Evolutionary conservation across 805 yeast genomes (phyloP), one percentile per base, ranked within the genome.

Genomic region (Saturnispora dispora): DNA sequence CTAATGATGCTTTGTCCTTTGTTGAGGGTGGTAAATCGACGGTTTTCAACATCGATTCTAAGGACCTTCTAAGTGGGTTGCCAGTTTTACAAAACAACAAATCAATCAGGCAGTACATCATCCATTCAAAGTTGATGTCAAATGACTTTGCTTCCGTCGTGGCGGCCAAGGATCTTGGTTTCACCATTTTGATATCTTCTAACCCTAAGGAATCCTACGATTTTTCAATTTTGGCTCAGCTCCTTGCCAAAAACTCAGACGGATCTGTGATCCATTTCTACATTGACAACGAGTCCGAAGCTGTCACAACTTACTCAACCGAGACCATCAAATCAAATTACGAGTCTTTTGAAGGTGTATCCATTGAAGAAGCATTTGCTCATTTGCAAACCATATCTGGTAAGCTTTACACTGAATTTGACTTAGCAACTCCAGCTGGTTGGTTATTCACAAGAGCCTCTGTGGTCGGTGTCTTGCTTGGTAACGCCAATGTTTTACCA

Each of bases 221-320:
- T 48, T 72, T 78, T 55, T 73, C 86, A 5, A 66, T 78, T 44
- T 76, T 81, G 25, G 79, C 95, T 2, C 77, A 80, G 58, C 68
- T 79, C 44, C 65, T 82, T 39, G 77, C 90, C 7, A 64, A 71
- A 35, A 68, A 69, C 51, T 64, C 75, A 33, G 55, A 66, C 5
- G 71, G 69, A 47, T 78, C 93, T 1, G 88, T 86, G 4, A 72
- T 89, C 53, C 96, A 89, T 68, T 85, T 89, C 63, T 83, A 76
- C 62, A 63, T 69, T 18, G 51, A 57, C 32, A 39, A 54, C 11
- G 17, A 18, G 6, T 55, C 51, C 22, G 42, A 35, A 17, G 45
- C 46, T 20, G 22, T 30, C 7, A 28, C 54, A 11, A 17, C 41
- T 17, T 58, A 57, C 35, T 51, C 59, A 3, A 50, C 46, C 3